Percentiles rank a stretch among this genome's conserved stretches.
These are phyloP conservation scores for Echium plantagineum DNA, from an alignment of 257 asterid species.

Conservation along the genomic window DNA sequence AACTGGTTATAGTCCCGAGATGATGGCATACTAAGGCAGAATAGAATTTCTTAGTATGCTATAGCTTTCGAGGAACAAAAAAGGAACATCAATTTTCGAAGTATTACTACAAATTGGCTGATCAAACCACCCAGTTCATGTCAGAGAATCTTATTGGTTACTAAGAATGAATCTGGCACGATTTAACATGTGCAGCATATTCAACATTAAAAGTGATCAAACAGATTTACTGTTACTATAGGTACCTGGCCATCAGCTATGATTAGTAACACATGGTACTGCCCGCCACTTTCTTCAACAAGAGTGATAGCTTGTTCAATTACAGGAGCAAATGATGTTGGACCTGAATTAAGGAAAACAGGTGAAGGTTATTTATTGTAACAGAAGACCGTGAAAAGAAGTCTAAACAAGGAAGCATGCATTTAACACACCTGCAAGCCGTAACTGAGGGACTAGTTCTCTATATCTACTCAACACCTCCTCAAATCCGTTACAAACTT, in stretches of 20 bases:
- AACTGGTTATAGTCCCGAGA: background rate
- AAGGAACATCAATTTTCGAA: background rate
- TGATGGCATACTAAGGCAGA: background rate
- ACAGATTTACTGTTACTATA: background rate
- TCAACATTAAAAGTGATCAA: background rate
- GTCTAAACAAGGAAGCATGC: background rate
- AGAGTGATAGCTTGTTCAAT: constrained; percentile 86
- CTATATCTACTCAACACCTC: background rate
- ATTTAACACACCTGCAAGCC: background rate
- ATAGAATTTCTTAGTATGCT: background rate
- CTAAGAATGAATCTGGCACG: background rate
- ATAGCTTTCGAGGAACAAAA: no score
- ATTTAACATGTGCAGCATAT: background rate
- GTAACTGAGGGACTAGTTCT: background rate
- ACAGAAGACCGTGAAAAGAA: background rate
- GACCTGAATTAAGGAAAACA: constrained; percentile 37
- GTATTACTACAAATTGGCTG: background rate
- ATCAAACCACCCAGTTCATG: background rate
- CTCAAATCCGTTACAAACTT: background rate
- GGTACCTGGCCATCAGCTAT: constrained; percentile 90
- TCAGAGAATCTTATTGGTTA: background rate
- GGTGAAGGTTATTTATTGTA: constrained; percentile 1
- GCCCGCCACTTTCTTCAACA: constrained; percentile 87
- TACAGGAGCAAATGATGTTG: constrained; percentile 83
- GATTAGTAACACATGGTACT: constrained; percentile 76